Conservation (phyloP, 129 eudicot genomes). For the Centella asiatica region DNA sequence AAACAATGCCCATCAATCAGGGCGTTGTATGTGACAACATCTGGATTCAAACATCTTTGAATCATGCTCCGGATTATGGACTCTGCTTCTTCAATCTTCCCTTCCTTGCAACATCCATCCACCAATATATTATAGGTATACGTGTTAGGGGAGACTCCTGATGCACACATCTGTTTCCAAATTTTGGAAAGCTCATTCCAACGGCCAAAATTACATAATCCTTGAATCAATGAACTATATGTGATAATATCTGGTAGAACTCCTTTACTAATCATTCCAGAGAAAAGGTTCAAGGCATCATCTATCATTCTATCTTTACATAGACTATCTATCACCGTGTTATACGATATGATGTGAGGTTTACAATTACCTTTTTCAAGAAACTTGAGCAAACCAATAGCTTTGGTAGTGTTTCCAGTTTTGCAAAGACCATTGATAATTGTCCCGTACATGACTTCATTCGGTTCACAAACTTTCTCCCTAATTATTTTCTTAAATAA, state of each 20-base stretch:
- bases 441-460: background rate
- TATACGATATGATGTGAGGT: background rate
- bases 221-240: background rate
- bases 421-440: slow-evolving; percentile 25
- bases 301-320: slow-evolving; percentile 4
- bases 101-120: slow-evolving; percentile 4
- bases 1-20: background rate
- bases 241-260: background rate
- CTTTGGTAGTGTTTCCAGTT: background rate
- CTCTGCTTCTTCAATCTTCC: slow-evolving; percentile 2
- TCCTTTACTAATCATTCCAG: background rate
- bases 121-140: background rate
- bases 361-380: background rate
- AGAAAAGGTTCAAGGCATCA: slow-evolving; percentile 1
- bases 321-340: background rate
- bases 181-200: background rate
- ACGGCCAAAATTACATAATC: background rate
- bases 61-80: background rate
- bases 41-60: background rate
- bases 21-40: background rate
- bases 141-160: background rate
- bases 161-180: background rate
- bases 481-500: slow-evolving; percentile 14
- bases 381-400: background rate
- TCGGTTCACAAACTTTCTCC: slow-evolving; percentile 14